phyloP scores from a whole-genome alignment of 176 grass and related monocot genomes.

The Pontederia paniculata region DNA sequence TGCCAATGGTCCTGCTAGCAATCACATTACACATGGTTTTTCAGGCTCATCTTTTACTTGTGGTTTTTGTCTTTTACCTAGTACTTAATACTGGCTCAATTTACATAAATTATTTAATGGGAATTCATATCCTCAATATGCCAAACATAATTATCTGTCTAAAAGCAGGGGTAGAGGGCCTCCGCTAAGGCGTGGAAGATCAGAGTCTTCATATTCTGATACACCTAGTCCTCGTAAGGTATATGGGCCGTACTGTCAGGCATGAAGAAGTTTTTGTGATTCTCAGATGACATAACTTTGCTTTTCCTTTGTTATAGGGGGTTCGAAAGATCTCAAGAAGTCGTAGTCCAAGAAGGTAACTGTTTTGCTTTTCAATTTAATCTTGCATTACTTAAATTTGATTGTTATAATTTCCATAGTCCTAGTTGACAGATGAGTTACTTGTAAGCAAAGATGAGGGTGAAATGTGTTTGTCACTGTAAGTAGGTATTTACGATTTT shows the following conservation, averaged over 20 bases:
- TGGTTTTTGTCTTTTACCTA: too few relatives aligned
- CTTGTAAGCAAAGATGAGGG: too few relatives aligned
- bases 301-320: conserved; percentile 31
- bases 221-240: conserved; percentile 79
- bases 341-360: conserved; percentile 82
- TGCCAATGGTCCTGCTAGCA: too few relatives aligned
- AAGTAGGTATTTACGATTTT: too few relatives aligned
- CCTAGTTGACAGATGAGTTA: too few relatives aligned
- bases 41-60: too few relatives aligned
- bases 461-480: too few relatives aligned
- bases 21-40: too few relatives aligned
- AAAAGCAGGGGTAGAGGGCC: conserved; percentile 55
- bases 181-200: conserved; percentile 84
- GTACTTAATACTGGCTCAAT: too few relatives aligned
- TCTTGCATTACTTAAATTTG: background rate
- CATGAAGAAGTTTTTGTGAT: background rate
- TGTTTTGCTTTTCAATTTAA: background rate
- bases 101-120: too few relatives aligned
- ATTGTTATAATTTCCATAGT: background rate
- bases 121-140: background rate
- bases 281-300: background rate
- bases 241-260: background rate
- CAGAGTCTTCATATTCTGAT: conserved; percentile 73
- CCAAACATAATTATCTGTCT: background rate
- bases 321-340: conserved; percentile 79